A percentile compares a stretch with the other conserved stretches of the same genome.
phyloP scores from a whole-genome alignment of 768 basidiomycete species.

The Tylopilus sp. region DNA sequence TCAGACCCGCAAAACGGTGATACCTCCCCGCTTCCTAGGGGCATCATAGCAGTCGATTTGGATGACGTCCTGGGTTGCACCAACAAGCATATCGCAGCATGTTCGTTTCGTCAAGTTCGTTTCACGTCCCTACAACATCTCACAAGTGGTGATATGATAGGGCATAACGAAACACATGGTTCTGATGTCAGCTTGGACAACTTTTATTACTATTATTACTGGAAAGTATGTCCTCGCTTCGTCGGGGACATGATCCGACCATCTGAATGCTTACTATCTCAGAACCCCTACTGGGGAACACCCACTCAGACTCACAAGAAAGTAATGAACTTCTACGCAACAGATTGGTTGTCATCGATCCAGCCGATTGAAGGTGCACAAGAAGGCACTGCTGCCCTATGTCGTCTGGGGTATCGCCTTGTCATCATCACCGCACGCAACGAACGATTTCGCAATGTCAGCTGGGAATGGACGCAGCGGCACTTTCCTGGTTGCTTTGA shows the following conservation, averaged over 20 bases:
- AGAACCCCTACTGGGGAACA: slow-evolving; percentile 62
- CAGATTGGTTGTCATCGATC: slow-evolving; percentile 44
- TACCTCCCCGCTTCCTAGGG: slow-evolving; percentile 21
- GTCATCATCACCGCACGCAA: slow-evolving; percentile 76
- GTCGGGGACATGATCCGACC: not conserved
- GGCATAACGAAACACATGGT: slow-evolving; percentile 63
- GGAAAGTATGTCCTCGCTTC: slow-evolving; percentile 48
- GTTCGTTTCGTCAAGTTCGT: slow-evolving; percentile 37
- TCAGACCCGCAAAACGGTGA: not conserved
- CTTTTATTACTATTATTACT: slow-evolving; percentile 75
- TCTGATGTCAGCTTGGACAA: slow-evolving; percentile 50
- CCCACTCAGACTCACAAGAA: slow-evolving; percentile 55
- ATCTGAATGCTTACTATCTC: not conserved
- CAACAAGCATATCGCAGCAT: slow-evolving; percentile 54
- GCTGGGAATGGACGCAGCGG: slow-evolving; percentile 62
- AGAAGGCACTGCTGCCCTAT: slow-evolving; percentile 53
- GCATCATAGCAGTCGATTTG: slow-evolving; percentile 59
- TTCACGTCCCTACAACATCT: not conserved
- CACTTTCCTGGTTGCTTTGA: slow-evolving; percentile 65
- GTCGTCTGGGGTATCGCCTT: slow-evolving; percentile 61
- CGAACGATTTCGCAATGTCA: slow-evolving; percentile 50
- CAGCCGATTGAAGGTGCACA: slow-evolving; percentile 58
- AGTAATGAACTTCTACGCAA: slow-evolving; percentile 56
- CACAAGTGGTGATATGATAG: slow-evolving; percentile 31
- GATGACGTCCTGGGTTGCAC: slow-evolving; percentile 68